Evolutionary conservation across 2,329 filamentous ascomycete genomes (phyloP), one percentile per base, ranked within the genome.

Genomic region (Xylariaceae sp.): DNA sequence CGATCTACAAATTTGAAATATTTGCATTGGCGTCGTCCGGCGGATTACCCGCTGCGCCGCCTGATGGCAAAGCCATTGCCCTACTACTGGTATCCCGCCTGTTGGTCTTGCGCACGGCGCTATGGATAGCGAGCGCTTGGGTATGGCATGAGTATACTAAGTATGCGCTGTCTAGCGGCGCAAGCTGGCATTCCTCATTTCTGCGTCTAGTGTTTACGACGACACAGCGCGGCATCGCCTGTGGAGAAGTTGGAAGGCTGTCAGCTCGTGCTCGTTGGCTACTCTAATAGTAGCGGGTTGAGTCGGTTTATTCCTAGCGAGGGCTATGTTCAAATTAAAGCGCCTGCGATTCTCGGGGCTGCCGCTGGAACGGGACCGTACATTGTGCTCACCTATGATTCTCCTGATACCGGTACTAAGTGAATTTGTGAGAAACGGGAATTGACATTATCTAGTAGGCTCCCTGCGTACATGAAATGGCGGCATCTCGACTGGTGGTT

Each of bases 51-150:
- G n/a, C n/a, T n/a, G n/a, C n/a, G n/a, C n/a, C n/a, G n/a, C n/a
- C n/a, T n/a, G n/a, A n/a, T n/a, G n/a, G n/a, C n/a, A n/a, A 59
- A 65, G 13, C 71, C 74, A 1, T 49, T 59, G 2, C 18, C 49
- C 39, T 39, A 44, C 34, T 12, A 62, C 64, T 13, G 55, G 40
- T 5, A 64, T 48, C 15, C 45, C 71, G 9, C 72, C 76, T 1
- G 63, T 81, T 12, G 73, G 80, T 67, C 80, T 81, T 65, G 68
- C 74, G 32, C 79, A 82, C 57, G 79, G 79, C 37, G 78, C 78
- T 46, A 80, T 80, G 70, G 79, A 78, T 39, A n/a, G n/a, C n/a
- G n/a, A 71, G 71, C 50, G 80, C 79, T 7, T 74, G 73, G 63
- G 72, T 80, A 18, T 82, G 78, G 76, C 68, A 74, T 8, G 70